Base-by-base conservation (phyloP, 257 asterid genomes). In the Plantago elongata region DNA sequence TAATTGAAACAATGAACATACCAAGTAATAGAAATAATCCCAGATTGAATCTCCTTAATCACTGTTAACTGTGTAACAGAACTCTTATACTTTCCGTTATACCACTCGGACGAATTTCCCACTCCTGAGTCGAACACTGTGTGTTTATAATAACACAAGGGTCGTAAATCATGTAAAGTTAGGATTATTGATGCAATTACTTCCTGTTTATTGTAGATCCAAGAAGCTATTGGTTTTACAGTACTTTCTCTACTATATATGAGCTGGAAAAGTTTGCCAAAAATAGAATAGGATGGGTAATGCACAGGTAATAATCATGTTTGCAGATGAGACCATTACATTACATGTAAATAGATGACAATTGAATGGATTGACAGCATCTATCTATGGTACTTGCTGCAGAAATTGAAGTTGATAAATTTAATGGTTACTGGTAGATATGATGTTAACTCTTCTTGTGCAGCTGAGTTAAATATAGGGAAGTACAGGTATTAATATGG, bases 321-420 rank as follows among this genome's bases (percentile, higher is more conserved):
- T 67, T 51, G 55, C 45, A 51, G 47, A 60, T 42, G 55, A 51
- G 66, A 44, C 48, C 51, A 30, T 65, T 30, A 34, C 44, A 37
- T 62, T 9, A 54, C 34, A 18, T 18, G 43, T 61, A 29, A 40
- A 43, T 11, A 47, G 52, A n/a, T 37, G 37, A 64, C 58, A 55
- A 14, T 57, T 56, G 57, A 34, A 65, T 37, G 68, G n/a, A 58
- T 62, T 52, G 29, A 51, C 67, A 54, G 62, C 18, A 44, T 58
- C 47, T 64, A 63, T 34, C 40, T 54, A 54, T 54, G 43, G 17
- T 30, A 30, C 59, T 45, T 60, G 54, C 51, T 45, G 15, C 27
- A 57, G 42, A 14, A 6, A 37, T 62, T 22, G 43, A 40, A 63
- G 63, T 63, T 37, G 74, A 73, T 63, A 66, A 56, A 45, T 27